Percentiles rank a stretch among this genome's conserved stretches.
Conservation (phyloP, 23 red algal genomes). For the Cyanidiococcus yangmingshanensis region DNA sequence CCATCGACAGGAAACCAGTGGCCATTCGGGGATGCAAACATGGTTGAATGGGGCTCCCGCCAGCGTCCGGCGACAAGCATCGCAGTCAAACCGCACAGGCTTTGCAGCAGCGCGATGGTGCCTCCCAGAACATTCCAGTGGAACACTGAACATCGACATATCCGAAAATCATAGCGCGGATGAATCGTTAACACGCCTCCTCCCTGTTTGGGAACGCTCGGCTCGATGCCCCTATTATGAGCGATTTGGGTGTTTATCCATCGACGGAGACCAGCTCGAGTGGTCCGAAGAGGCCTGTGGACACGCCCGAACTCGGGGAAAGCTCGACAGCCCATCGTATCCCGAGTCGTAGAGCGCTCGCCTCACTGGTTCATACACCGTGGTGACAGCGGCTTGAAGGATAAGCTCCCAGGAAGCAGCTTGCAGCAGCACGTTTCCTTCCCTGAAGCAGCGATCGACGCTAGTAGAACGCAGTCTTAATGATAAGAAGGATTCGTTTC, state of each 20-base stretch:
- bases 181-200: background rate
- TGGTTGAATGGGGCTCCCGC: background rate
- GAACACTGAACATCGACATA: background rate
- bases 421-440: too few relatives aligned
- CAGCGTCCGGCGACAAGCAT: background rate
- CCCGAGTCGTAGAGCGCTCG: too few relatives aligned
- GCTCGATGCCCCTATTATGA: background rate
- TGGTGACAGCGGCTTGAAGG: too few relatives aligned
- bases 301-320: background rate
- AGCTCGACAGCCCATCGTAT: background rate
- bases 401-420: too few relatives aligned
- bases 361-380: too few relatives aligned
- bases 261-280: background rate
- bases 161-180: background rate
- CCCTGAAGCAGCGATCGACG: too few relatives aligned
- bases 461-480: too few relatives aligned
- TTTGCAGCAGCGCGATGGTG: background rate
- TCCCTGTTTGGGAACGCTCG: background rate
- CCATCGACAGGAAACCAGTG: background rate
- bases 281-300: background rate
- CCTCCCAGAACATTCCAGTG: background rate
- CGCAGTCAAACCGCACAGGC: background rate
- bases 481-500: too few relatives aligned
- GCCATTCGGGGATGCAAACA: background rate
- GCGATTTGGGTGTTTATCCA: background rate